Evolutionary conservation across 2,329 filamentous ascomycete genomes (phyloP), one percentile per base, ranked within the genome.

Genomic region (Cadophora luteo-olivacea): DNA sequence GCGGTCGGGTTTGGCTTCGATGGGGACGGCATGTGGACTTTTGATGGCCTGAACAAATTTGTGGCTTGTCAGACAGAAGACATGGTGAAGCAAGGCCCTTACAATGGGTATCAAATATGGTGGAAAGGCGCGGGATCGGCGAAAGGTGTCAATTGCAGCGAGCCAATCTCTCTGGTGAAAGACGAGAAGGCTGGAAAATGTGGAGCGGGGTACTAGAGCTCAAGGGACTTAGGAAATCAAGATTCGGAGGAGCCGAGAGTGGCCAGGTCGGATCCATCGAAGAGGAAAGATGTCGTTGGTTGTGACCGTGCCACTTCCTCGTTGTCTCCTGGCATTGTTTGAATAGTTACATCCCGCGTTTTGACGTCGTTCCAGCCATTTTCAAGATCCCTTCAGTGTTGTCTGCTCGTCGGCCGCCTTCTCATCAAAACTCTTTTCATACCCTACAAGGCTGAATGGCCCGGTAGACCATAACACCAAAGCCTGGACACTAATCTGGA

Each of bases 401-500:
- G 4, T 58, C 16, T n/a, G 32, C n/a, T 49, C 52, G 8, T 49
- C 36, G 16, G 41, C 25, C 4, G 63, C 52, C 24, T 48, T 49
- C 29, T 55, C 33, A 49, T 64, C 60, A 12, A 77, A 68, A 55
- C 71, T 75, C 54, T 65, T 82, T 79, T 95, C 90, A 77, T 97
- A 97, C 55, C 86, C 84, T 41, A 87, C 84, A 65, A 97, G 75
- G 69, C 92, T 86, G 71, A 97, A 78, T 4, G 90, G 86, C 0
- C 91, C 92, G 14, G 94, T 90, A 49, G 89, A 84, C 90, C 94
- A 97, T 3, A 97, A 78, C 75, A 94, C 82, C 57, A 96, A 79
- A 0, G 92, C 93, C 77, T 97, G 92, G 22, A 97, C 82, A 66
- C 78, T 38, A 25, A 75, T 55, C n/a, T 60, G 78, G 12, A 81